Conservation (phyloP, 148 eudicot species). For the Mesembryanthemum crystallinum region DNA sequence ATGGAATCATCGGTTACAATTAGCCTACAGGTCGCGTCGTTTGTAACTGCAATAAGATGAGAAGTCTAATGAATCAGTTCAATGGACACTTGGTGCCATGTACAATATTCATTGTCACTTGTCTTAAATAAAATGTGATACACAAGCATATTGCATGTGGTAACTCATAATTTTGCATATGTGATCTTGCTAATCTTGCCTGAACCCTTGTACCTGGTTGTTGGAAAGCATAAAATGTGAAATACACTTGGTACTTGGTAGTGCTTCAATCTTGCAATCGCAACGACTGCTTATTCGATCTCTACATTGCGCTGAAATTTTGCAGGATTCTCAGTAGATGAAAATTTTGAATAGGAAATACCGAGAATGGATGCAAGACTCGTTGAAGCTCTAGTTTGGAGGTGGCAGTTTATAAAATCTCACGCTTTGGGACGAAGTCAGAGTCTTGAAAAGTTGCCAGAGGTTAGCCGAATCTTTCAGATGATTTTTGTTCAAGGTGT, state of each 20-base stretch:
- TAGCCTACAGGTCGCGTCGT: no score
- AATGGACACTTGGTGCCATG: no score
- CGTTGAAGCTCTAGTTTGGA: slow-evolving; percentile 75
- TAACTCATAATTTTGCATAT: background rate
- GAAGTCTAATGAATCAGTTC: no score
- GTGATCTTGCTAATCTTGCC: background rate
- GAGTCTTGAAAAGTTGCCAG: slow-evolving; percentile 64
- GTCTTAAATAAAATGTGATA: background rate
- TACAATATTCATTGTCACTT: no score
- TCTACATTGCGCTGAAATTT: background rate
- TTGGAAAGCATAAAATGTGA: background rate
- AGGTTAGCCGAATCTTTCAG: slow-evolving; percentile 44
- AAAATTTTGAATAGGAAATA: slow-evolving; percentile 37
- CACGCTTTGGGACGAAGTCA: slow-evolving; percentile 87
- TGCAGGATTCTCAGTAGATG: slow-evolving; percentile 44
- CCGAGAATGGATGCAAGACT: slow-evolving; percentile 90
- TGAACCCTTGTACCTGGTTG: background rate
- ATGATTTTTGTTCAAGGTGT: background rate
- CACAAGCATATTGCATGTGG: no score
- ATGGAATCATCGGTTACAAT: no score
- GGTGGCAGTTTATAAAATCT: slow-evolving; percentile 84
- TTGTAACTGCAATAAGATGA: no score
- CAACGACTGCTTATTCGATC: slow-evolving; percentile 6
- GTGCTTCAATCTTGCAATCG: background rate
- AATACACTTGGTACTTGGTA: background rate